Base-by-base conservation (phyloP, 2,329 filamentous ascomycete genomes). In the Mollisiaceae sp. region DNA sequence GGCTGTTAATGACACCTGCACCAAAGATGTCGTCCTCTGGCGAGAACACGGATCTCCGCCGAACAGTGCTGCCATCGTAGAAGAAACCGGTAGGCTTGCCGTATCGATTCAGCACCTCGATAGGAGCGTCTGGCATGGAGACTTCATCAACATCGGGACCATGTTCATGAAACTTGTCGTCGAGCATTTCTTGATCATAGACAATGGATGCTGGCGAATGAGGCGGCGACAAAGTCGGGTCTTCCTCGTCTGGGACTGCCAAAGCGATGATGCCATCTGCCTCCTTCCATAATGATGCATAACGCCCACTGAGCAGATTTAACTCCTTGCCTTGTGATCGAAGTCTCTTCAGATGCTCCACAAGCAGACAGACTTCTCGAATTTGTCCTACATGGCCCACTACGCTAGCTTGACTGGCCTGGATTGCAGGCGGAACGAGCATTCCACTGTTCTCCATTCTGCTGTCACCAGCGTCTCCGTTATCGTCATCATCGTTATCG, bases 201-300 rank as follows among this genome's bases (percentile, higher is more conserved):
- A 83, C 82, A 14, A 80, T 69, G 5, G 72, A 71, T 11, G 67
- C 58, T 15, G 74, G 72, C 1, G 75, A 74, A 39, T 67, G 67
- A 32, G 72, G 69, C 45, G 71, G 70, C 9, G 74, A 75, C 2
- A 75, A 66, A 9, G 70, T 67, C n/a, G 65, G 59, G 57, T 85
- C 81, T 57, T 90, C 87, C 43, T 87, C 85, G 67, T 90, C 88
- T 1, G 88, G 88, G 1, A 88, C 89, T 55, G 92, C 92, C n/a
- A 96, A 81, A 39, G 91, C 90, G 75, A 96, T 95, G 78, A 96
- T 94, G 15, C 91, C 91, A 76, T 95, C 91, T 1, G 93, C 92
- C 75, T 95, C 91, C 72, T 88, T 87, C 91, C 91, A 96, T 56
- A 91, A 81, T 14, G 81, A 79, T 14, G 83, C 82, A 24, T 88